Base-by-base conservation (phyloP, 192 early-diverging fungal genomes). In the Rhizoclosmatium sp. region DNA sequence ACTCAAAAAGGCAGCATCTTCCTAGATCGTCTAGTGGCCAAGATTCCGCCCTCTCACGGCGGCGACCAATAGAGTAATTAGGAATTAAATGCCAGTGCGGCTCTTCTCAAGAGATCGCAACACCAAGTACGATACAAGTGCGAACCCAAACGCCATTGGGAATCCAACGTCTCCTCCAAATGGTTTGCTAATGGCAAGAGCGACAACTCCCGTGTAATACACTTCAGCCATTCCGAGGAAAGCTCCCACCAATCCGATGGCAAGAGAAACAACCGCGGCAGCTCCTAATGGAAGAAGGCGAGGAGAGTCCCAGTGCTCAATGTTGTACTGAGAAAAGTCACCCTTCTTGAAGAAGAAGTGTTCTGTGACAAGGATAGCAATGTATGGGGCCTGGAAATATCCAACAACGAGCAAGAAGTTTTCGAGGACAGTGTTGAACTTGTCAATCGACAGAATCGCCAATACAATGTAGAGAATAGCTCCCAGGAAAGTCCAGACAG, bases 171-270 rank as follows among this genome's bases (percentile, higher is more conserved):
- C 79, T 12, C 82, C 82, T 62, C 75, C 72, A 72, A 40, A 72
- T 41, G 71, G 49, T 54, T 59, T 40, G 14, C 42, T 47, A 59
- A 72, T 72, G 7, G 5, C 23, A 5, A 59, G 21, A 9, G 71
- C 71, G 21, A 72, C 44, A 7, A 72, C 71, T 9, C 71, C 71
- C 56, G 71, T 72, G 76, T 82, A 83, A 51, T 64, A 83, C 4
- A 82, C 74, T 69, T 83, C 81, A 31, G 73, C 80, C 82, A 83
- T 83, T 47, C 82, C 80, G 14, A 83, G 31, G 44, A 81, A 47
- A 7, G 80, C 80, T 48, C 82, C 82, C 42, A 82, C 65, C 39
- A 71, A 51, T 14, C 82, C 82, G 47, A 71, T 31, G 39, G 45
- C 71, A 3, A 77, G 62, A 14, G 82, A 58, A 14, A 82, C 14